Base-by-base conservation (phyloP, 495 filamentous ascomycete species). In the Aspergillus haitiensis region DNA sequence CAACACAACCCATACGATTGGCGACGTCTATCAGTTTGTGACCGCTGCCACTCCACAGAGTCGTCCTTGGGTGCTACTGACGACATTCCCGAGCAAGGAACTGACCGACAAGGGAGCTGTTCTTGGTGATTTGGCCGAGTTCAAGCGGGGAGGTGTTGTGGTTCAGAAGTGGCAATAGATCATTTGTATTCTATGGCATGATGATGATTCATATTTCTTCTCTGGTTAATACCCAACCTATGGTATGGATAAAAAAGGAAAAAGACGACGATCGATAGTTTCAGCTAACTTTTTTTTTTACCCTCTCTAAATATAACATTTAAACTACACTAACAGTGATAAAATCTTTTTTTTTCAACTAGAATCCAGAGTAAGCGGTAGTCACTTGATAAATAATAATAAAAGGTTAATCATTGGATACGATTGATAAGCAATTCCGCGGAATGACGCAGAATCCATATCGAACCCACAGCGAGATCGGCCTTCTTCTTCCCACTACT, bases 51-150 rank as follows among this genome's bases (percentile, higher is more conserved):
- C 81, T 45, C 73, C 87, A 0, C 78, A 75, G 51, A 67, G 72
- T 44, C 82, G 93, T 16, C 64, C 78, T 10, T 98, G 91, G 82
- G 87, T 89, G 7, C 71, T 98, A 55, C 93, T 96, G 70, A 98
- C 94, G 1, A 98, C 95, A 0, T 98, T 98, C 72, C 94, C 95
- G 3, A 97, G 87, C 73, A 96, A 92, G 75, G 93, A 98, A 64
- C 82, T 97, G 52, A 88, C 77, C 16, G 92, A 98, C 59, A 85
- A 87, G 70, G 72, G 65, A 1, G 75, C 75, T 58, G 84, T 82
- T 6, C 71, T 97, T 40, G 90, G 88, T 1, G 91, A 96, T 36
- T 76, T 96, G 72, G 66, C 85, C 0, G 92, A 96, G 55, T 93
- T 96, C 75, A 95, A 92, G 72, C 76, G 86, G 13, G 86, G 86